A percentile compares a stretch with the other conserved stretches of the same genome.
Evolutionary conservation across 306 rosid genomes (phyloP).

Genomic region (Phaseolus lunatus): DNA sequence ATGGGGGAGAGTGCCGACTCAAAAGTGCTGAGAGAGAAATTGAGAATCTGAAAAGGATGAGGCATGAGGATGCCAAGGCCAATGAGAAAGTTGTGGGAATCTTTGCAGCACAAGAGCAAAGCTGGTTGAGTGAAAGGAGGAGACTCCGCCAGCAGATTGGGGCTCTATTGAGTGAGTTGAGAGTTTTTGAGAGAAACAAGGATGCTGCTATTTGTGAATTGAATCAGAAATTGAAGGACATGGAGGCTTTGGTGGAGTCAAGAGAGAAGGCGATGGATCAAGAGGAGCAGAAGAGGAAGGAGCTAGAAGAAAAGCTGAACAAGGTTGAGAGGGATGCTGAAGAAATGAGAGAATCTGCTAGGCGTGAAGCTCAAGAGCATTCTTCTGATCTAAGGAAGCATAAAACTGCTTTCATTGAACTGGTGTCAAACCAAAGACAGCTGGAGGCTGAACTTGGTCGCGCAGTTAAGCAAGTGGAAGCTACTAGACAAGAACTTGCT

Average conservation of each 20-base stretch:
- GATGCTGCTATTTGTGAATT: slow-evolving; percentile 54
- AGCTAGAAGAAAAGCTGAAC: slow-evolving; percentile 65
- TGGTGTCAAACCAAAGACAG: slow-evolving; percentile 88
- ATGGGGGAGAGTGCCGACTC: slow-evolving; percentile 53
- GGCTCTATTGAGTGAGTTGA: slow-evolving; percentile 67
- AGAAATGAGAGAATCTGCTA: slow-evolving; percentile 66
- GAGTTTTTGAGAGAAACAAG: slow-evolving; percentile 67
- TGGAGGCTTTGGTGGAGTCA: slow-evolving; percentile 64
- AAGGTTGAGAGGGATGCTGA: slow-evolving; percentile 64
- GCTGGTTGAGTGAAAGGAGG: slow-evolving; percentile 81
- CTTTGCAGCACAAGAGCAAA: slow-evolving; percentile 90
- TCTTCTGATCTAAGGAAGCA: slow-evolving; percentile 90
- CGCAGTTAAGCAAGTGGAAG: slow-evolving; percentile 68
- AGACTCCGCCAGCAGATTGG: slow-evolving; percentile 75
- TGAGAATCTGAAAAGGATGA: slow-evolving; percentile 72
- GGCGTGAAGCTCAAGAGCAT: slow-evolving; percentile 71
- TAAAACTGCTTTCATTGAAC: slow-evolving; percentile 89
- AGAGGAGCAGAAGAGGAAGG: slow-evolving; percentile 62
- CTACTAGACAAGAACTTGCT: slow-evolving; percentile 69
- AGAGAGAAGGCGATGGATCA: slow-evolving; percentile 67
- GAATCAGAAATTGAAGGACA: slow-evolving; percentile 63
- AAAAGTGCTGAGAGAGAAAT: slow-evolving; percentile 66
- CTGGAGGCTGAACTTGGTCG: slow-evolving; percentile 88
- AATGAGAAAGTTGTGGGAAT: slow-evolving; percentile 95
- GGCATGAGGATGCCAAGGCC: slow-evolving; percentile 93